These are phyloP conservation scores for Citrus unshiu DNA, from an alignment of 345 rosid species.

Conservation along the genomic window DNA sequence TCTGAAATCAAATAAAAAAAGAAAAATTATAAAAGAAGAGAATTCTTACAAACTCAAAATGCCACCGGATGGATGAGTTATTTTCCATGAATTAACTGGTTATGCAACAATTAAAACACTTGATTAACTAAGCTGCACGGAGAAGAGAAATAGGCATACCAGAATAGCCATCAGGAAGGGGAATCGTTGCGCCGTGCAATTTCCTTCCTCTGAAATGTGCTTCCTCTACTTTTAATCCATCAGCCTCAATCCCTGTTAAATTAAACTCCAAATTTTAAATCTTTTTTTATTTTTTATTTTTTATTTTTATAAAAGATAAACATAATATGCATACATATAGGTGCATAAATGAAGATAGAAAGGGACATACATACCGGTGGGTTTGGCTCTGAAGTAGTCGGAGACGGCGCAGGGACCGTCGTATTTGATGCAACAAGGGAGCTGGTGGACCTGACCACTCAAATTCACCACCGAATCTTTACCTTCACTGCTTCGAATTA, in stretches of 20 bases:
- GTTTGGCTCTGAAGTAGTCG: constrained; percentile 74
- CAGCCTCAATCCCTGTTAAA: constrained; percentile 48
- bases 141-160: constrained; percentile 34
- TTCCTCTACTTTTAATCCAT: constrained; percentile 63
- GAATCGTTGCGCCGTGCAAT: constrained; percentile 62
- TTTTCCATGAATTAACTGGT: background rate
- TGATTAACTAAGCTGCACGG: no score
- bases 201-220: constrained; percentile 88
- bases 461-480: constrained; percentile 31
- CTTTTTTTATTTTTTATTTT: background rate
- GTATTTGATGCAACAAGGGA: constrained; percentile 83
- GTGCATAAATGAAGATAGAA: background rate
- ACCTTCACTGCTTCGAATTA: constrained; percentile 16
- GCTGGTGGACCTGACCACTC: constrained; percentile 56
- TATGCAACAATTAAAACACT: background rate
- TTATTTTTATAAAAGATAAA: no score
- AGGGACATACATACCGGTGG: constrained; percentile 36
- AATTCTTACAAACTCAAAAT: background rate
- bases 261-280: background rate
- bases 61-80: background rate
- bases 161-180: constrained; percentile 64
- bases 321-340: background rate
- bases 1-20: background rate
- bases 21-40: background rate
- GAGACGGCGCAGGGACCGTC: constrained; percentile 70